Evolutionary conservation across 2,329 filamentous ascomycete genomes (phyloP), one percentile per base, ranked within the genome.

Genomic region (Alternaria triticina): DNA sequence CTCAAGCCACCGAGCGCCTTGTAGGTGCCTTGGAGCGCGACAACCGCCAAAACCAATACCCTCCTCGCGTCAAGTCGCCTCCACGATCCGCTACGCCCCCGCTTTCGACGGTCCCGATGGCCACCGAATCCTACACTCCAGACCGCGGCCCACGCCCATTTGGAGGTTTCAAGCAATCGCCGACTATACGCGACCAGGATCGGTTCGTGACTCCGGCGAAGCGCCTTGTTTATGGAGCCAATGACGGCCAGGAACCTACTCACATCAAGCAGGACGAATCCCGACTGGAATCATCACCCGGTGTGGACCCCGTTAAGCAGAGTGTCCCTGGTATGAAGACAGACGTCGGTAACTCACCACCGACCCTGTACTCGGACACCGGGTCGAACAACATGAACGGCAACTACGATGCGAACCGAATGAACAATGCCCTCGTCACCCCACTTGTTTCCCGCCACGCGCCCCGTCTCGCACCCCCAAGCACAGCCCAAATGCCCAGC

Each of bases 401-500:
- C 20, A 73, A 57, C 23, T 71, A 72, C 20, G 75, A 78, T 17
- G 64, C 64, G 45, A 57, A 66, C 27, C 70, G 77, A 27, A 67
- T 71, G 57, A 77, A 76, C 64, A 70, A 77, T 57, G 74, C 76
- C 8, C 70, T 82, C 5, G 74, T 92, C 50, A 94, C 91, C 1
- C 91, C 91, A 1, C 90, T 91, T 9, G 91, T 92, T 8, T 89
- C 89, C 47, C 87, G 90, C 54, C 89, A 93, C 64, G 88, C 92
- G 65, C 92, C 92, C 28, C 88, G 87, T 70, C 85, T 95, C 44
- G 91, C 90, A 1, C 93, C 93, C 28, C 92, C 92, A 0, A 94
- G 91, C 73, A 95, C 92, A 6, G 89, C 91, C 6, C 91, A 94
- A 75, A 86, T 92, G 59, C 93, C 93, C 10, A 94, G 91, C 74